These are phyloP conservation scores for Debaryomyces tyrocola DNA, from an alignment of 805 yeast species.

Conservation along the genomic window DNA sequence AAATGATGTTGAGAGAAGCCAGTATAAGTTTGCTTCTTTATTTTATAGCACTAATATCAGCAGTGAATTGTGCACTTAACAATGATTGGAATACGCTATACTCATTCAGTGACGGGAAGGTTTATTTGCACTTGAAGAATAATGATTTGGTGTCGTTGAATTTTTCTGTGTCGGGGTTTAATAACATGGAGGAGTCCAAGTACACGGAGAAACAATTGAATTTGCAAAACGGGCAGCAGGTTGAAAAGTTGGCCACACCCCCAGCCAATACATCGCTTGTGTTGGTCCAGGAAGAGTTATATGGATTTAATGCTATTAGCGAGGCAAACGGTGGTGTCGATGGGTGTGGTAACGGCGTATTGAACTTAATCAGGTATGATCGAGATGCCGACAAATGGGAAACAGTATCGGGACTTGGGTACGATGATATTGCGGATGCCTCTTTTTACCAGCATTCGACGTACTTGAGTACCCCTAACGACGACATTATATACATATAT, in stretches of 20 bases:
- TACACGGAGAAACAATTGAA: conserved; percentile 13
- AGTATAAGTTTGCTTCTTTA: background rate
- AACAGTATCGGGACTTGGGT: conserved; percentile 14
- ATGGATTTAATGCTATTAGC: conserved; percentile 20
- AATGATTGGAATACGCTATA: conserved; percentile 35
- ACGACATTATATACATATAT: conserved; percentile 48
- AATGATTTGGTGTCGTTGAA: conserved; percentile 36
- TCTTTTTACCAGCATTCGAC: conserved; percentile 37
- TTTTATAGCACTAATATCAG: background rate
- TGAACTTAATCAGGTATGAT: conserved; percentile 23
- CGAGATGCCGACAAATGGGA: conserved; percentile 19
- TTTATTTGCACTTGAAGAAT: conserved; percentile 35
- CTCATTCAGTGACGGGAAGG: conserved; percentile 30
- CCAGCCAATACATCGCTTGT: conserved; percentile 35
- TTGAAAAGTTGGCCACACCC: conserved; percentile 25
- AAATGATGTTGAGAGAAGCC: background rate
- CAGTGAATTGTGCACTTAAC: background rate
- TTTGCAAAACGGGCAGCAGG: conserved; percentile 19
- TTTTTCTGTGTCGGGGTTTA: conserved; percentile 34
- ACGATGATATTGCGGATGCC: conserved; percentile 23
- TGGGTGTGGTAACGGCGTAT: conserved; percentile 27
- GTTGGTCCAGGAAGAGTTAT: conserved; percentile 24
- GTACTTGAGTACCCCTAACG: conserved; percentile 39
- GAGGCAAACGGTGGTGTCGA: background rate
- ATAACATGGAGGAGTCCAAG: conserved; percentile 5